phyloP scores from a whole-genome alignment of 2,329 filamentous ascomycete genomes.

The Metarhizium robertsii region DNA sequence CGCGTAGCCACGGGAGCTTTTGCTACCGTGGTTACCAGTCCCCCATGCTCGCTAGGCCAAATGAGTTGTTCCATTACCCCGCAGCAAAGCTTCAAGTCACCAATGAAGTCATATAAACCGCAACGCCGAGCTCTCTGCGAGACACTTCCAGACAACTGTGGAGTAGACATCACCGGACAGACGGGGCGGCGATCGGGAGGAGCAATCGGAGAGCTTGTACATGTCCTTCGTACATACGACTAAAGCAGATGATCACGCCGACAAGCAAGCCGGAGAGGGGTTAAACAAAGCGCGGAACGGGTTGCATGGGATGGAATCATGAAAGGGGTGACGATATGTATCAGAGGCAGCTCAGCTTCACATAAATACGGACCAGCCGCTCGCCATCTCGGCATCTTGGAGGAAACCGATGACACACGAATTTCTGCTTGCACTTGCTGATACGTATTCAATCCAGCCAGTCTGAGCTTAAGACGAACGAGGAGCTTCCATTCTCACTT shows the following conservation, averaged over 20 bases:
- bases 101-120: background rate
- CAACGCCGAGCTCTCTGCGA: conserved; percentile 8
- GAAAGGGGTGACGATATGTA: background rate
- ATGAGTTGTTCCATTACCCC: background rate
- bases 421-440: background rate
- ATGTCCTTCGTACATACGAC: background rate
- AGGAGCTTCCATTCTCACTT: background rate
- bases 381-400: background rate
- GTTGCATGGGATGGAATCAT: background rate
- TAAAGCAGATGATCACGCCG: background rate
- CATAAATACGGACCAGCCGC: conserved; percentile 3
- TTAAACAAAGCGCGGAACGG: background rate
- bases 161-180: conserved; percentile 2
- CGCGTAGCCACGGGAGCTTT: background rate
- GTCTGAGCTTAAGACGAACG: background rate
- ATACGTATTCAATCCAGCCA: background rate
- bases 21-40: background rate
- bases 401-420: conserved; percentile 2
- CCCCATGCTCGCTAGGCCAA: background rate
- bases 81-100: background rate
- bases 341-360: background rate
- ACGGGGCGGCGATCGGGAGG: background rate
- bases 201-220: background rate
- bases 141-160: conserved; percentile 1
- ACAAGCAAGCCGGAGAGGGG: background rate